Conservation (phyloP, 2,329 filamentous ascomycete species). For the Ophiostoma tasmaniense region DNA sequence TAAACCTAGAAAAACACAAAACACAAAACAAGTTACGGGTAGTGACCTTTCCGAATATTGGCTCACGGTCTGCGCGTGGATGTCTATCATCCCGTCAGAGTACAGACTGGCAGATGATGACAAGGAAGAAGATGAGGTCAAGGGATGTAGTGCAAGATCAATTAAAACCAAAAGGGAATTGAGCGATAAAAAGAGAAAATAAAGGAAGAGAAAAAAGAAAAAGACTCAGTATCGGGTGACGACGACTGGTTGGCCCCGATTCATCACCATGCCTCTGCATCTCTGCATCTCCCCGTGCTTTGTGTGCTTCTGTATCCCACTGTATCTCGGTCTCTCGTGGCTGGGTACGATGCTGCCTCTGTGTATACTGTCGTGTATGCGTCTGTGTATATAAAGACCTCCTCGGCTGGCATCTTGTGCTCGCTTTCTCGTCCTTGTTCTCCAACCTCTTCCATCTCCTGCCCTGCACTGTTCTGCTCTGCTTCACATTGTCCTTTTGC, state of each 20-base stretch:
- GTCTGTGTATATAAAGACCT: neutral
- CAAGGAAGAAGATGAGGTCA: no score
- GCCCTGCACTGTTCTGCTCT: neutral
- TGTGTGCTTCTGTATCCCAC: neutral
- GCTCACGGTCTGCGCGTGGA: neutral
- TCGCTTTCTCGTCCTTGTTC: neutral
- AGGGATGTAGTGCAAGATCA: neutral
- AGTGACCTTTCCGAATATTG: slow-evolving; percentile 1
- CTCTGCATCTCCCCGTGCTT: neutral
- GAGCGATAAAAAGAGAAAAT: neutral
- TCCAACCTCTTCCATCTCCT: neutral
- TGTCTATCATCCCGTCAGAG: neutral
- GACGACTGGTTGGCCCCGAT: neutral
- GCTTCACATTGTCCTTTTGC: neutral
- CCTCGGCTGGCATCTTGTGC: neutral
- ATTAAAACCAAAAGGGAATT: neutral
- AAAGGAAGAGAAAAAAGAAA: neutral
- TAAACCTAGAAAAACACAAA: neutral
- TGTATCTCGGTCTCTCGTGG: neutral
- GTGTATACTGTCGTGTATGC: neutral
- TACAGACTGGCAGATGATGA: neutral
- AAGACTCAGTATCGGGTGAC: neutral
- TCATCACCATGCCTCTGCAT: neutral
- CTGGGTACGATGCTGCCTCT: no score
- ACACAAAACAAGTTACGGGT: neutral